Evolutionary conservation across 225 moss, liverwort and hornwort species (phyloP).

Genomic region (Straminergon stramineum): DNA sequence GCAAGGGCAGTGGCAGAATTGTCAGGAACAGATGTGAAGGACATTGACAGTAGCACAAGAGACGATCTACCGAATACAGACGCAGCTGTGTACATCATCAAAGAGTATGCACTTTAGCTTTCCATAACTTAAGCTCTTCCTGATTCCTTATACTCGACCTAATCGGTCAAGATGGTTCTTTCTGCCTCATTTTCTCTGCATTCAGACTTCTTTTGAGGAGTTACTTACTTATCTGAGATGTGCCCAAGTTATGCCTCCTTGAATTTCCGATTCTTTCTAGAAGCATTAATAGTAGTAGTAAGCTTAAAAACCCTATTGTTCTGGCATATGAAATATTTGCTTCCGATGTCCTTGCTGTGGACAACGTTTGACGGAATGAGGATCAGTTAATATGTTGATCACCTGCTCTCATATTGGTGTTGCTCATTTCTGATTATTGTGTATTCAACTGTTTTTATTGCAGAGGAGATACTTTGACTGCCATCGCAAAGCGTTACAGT

Average conservation of each 20-base stretch:
- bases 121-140: background rate
- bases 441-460: background rate
- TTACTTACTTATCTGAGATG: background rate
- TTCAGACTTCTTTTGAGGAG: background rate
- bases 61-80: background rate
- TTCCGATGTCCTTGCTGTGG: background rate
- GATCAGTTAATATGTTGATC: background rate
- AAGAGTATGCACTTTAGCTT: constrained; percentile 21
- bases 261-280: background rate
- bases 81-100: constrained; percentile 15
- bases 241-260: background rate
- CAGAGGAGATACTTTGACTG: constrained; percentile 62
- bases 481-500: constrained; percentile 33
- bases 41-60: background rate
- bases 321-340: background rate
- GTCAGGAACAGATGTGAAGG: constrained; percentile 11
- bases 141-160: background rate
- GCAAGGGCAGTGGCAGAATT: constrained; percentile 23
- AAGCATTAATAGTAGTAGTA: background rate
- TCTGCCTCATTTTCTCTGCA: background rate
- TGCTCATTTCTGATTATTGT: background rate
- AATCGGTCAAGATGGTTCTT: background rate
- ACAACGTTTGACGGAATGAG: background rate
- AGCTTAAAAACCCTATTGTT: background rate
- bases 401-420: background rate